Evolutionary conservation across 768 basidiomycete genomes (phyloP).

Genomic region (Suillus ampliporus): DNA sequence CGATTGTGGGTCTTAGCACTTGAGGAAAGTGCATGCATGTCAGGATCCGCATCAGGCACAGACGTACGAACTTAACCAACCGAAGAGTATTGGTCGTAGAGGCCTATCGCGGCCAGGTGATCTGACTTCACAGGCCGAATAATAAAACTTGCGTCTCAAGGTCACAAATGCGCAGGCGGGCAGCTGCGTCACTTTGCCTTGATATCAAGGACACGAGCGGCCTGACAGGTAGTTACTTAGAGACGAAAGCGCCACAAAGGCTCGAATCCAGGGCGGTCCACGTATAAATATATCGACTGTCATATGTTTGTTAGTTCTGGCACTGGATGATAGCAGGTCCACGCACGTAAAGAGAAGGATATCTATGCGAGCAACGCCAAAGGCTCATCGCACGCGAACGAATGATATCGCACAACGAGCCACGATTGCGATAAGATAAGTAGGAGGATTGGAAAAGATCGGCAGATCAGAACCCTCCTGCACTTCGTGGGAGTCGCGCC

Average conservation of each 20-base stretch:
- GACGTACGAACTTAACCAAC: not conserved
- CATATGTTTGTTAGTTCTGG: not conserved
- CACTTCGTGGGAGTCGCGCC: not conserved
- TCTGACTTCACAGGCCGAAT: not conserved
- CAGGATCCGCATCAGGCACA: not conserved
- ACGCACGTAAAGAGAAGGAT: not conserved
- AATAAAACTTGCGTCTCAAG: not conserved
- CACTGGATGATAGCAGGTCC: not conserved
- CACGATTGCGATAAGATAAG: not conserved
- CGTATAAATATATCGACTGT: not conserved
- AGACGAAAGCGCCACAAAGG: not conserved
- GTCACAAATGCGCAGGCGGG: not conserved
- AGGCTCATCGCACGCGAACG: not conserved
- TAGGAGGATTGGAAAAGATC: not conserved
- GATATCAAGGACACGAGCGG: not conserved
- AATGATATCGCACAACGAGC: not conserved
- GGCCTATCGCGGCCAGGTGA: not conserved
- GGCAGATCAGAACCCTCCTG: not conserved
- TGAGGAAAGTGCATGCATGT: not conserved
- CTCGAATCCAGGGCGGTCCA: too few species aligned
- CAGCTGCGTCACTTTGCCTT: not conserved
- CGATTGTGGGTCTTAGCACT: not conserved
- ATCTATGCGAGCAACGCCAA: not conserved
- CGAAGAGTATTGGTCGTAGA: conserved; percentile 1
- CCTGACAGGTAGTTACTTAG: not conserved